Conservation (phyloP, 805 yeast species). For the Wickerhamiella vanderwaltii region DNA sequence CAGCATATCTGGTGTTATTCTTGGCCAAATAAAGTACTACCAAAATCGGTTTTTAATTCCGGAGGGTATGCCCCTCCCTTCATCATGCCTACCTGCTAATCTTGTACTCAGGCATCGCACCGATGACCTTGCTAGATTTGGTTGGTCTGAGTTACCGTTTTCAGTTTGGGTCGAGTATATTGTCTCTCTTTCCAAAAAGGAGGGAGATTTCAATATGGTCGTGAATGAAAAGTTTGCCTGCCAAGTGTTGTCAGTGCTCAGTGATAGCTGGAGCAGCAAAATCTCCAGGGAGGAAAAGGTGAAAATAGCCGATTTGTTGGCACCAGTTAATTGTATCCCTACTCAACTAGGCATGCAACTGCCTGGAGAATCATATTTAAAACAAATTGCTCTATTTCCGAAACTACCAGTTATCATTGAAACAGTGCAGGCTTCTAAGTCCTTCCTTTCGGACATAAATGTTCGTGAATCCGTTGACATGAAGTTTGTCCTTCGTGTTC, state of each 20-base stretch:
- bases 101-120: slow-evolving; percentile 17
- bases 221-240: slow-evolving; percentile 21
- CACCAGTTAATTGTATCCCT: slow-evolving; percentile 25
- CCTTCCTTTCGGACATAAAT: slow-evolving; percentile 25
- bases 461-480: slow-evolving; percentile 31
- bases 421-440: slow-evolving; percentile 15
- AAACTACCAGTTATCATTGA: slow-evolving; percentile 26
- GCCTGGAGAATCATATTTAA: slow-evolving; percentile 28
- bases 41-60: slow-evolving; percentile 22
- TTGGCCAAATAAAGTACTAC: slow-evolving; percentile 21
- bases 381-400: slow-evolving; percentile 28
- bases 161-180: slow-evolving; percentile 21
- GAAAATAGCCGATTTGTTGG: slow-evolving; percentile 15
- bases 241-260: slow-evolving; percentile 20
- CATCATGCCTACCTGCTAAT: slow-evolving; percentile 24
- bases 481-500: slow-evolving; percentile 27
- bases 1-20: not conserved
- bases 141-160: slow-evolving; percentile 22
- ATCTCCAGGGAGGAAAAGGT: slow-evolving; percentile 7
- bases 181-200: slow-evolving; percentile 6
- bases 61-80: slow-evolving; percentile 25
- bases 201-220: slow-evolving; percentile 17
- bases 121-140: slow-evolving; percentile 20
- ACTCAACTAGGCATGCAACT: slow-evolving; percentile 29
- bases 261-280: slow-evolving; percentile 22